Base-by-base conservation (phyloP, 345 rosid genomes). In the Rhodomyrtus tomentosa region DNA sequence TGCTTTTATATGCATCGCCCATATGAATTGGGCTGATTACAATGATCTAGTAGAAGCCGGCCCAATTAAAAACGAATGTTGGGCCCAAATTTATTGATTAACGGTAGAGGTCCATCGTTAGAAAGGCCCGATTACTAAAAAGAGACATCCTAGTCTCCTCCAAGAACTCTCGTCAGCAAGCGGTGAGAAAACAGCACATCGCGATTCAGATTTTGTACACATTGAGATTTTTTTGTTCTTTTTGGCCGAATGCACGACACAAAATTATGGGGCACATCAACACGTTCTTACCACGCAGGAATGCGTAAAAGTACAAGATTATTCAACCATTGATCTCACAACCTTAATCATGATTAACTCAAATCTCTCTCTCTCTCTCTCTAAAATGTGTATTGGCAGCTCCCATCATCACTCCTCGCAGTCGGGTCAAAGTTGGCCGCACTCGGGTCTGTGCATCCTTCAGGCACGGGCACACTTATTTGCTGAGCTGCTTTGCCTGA, bases 331-430 rank as follows among this genome's bases (percentile, higher is more conserved):
- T 20, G 45, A 68, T 68, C 79, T 36, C 79, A 68, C 79, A 68
- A 36, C 45, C 25, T 32, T 36, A 68, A 68, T 36, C 79, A 62
- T 29, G 32, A 62, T 62, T 62, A 29, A 62, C 74, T 62, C 74
- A 62, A 62, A 62, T 9, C 32, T 29, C 73, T 59, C 40, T 20
- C 38, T 59, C 74, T 62, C 76, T 59, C 85, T 50, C 83, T 54
- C 76, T 90, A 91, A 15, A 85, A 12, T 49, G 85, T 74, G 87
- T 93, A 97, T 53, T 15, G 82, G 88, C 98, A 94, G 89, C 89
- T 97, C 88, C 98, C 98, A 91, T 97, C 97, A 74, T 97, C 98
- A 90, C 96, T 95, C 88, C 99, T 93, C 12, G 97, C 98, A 16
- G 97, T 94, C 73, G 99, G 98, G 88, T 96, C 98, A 87, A 87